Base-by-base conservation (phyloP, 1,139 yeast species). In the Hemisphaericaspora xylofermentans region DNA sequence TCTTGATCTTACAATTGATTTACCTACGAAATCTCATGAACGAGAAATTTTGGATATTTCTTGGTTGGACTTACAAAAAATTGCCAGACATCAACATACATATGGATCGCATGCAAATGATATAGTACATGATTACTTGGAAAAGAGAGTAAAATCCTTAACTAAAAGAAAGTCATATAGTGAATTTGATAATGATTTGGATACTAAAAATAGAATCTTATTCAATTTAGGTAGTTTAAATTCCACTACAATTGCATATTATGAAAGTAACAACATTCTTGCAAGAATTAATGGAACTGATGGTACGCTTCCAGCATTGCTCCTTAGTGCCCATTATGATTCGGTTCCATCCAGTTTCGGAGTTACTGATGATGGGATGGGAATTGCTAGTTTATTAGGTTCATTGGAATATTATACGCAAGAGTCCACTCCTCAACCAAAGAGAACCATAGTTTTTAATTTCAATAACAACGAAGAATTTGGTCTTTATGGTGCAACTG, bases 331-430 rank as follows among this genome's bases (percentile, higher is more conserved):
- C 3, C 97, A 91, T 63, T 91, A 68, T 56, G 97, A 91, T 64
- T 82, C 94, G 7, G 97, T 89, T 2, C 95, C 96, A 13, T 79
- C 95, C 3, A 82, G 91, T 12, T 80, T 70, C 55, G 97, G 98
- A 22, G 81, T 94, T 4, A 89, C 97, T 6, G 98, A 91, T 60
- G 96, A 88, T 57, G 97, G 97, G 0, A 83, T 84, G 68, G 97
- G 97, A n/a, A 73, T 88, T 45, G 95, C 93, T 1, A 76, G 93
- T 6, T 67, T 88, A 74, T 67, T 89, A 34, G 95, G 93, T 1
- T 67, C 86, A 2, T 65, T 89, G 45, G 69, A 79, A 35, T 64
- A 78, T 50, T 77, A 70, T 50, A 57, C 78, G 1, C 47, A 54
- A 0, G 54, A 65, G 0, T 61, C 65, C 0, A 54, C 63, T 4